phyloP scores from a whole-genome alignment of 768 basidiomycete species.

The Termitomyces sp. region DNA sequence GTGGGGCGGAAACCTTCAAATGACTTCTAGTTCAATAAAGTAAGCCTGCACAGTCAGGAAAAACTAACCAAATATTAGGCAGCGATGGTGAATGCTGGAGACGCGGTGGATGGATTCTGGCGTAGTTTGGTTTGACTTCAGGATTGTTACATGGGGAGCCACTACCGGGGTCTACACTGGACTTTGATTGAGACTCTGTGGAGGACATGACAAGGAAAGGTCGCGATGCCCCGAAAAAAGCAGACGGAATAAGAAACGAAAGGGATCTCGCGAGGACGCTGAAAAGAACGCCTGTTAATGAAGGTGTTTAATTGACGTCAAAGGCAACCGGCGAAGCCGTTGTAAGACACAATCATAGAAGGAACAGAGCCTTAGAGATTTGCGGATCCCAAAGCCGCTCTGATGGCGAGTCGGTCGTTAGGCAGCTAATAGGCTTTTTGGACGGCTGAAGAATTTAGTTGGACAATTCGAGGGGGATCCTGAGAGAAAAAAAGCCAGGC shows the following conservation, averaged over 20 bases:
- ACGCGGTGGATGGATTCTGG: constrained; percentile 34
- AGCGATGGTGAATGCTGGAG: constrained; percentile 64
- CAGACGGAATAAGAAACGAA: constrained; percentile 18
- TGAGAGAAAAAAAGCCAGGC: not conserved
- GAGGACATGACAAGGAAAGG: constrained; percentile 23
- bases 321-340: constrained; percentile 26
- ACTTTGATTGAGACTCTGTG: constrained; percentile 15
- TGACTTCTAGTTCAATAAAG: not conserved
- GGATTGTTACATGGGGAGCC: constrained; percentile 16
- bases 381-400: constrained; percentile 38
- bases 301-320: constrained; percentile 43
- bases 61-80: constrained; percentile 58
- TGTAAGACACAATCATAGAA: constrained; percentile 21
- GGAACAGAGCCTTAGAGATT: constrained; percentile 25
- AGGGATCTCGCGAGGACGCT: constrained; percentile 24
- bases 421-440: constrained; percentile 26
- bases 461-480: not conserved
- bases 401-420: constrained; percentile 33
- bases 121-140: constrained; percentile 10
- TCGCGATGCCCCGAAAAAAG: constrained; percentile 20
- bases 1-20: constrained; percentile 40
- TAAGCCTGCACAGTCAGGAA: not conserved
- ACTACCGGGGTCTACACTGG: constrained; percentile 22
- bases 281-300: constrained; percentile 27
- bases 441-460: constrained; percentile 11